A percentile compares a stretch with the other conserved stretches of the same genome.
These are phyloP conservation scores for Kwoniella shivajii DNA, from an alignment of 1,284 basidiomycete species.

Conservation along the genomic window DNA sequence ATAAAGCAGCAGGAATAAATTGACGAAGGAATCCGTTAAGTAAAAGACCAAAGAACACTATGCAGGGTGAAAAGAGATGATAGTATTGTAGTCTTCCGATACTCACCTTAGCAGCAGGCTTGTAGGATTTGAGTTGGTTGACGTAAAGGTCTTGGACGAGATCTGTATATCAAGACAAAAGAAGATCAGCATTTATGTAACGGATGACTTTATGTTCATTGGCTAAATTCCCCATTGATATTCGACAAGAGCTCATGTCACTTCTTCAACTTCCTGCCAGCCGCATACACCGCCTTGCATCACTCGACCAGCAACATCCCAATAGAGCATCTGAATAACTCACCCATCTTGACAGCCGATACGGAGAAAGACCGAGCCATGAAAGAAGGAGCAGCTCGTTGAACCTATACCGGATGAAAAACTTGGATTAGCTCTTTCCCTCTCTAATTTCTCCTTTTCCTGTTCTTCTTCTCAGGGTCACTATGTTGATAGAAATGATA, in stretches of 20 bases:
- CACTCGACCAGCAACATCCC: not conserved
- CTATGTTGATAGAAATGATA: constrained; percentile 2
- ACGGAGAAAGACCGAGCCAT: constrained; percentile 62
- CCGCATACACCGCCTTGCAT: not conserved
- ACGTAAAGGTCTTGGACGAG: constrained; percentile 90
- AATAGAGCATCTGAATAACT: constrained; percentile 30
- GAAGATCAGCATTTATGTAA: not conserved
- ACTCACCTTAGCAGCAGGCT: constrained; percentile 59
- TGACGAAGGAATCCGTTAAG: not conserved
- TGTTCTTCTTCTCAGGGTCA: not conserved
- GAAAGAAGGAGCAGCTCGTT: constrained; percentile 29
- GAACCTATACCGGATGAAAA: not conserved
- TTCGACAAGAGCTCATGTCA: too few species aligned
- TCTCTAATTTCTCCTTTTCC: not conserved
- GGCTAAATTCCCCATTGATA: not conserved
- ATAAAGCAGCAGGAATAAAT: too few species aligned
- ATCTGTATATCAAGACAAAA: constrained; percentile 60
- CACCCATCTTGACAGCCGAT: constrained; percentile 71
- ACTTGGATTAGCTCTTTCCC: not conserved
- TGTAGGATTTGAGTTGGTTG: constrained; percentile 87
- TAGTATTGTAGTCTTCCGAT: constrained; percentile 44
- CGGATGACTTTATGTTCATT: not conserved
- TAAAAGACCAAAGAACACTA: not conserved
- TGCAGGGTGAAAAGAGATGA: too few species aligned
- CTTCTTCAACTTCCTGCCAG: not conserved